Conservation (phyloP, 2,329 filamentous ascomycete species). For the Fusarium brachygibbosum region DNA sequence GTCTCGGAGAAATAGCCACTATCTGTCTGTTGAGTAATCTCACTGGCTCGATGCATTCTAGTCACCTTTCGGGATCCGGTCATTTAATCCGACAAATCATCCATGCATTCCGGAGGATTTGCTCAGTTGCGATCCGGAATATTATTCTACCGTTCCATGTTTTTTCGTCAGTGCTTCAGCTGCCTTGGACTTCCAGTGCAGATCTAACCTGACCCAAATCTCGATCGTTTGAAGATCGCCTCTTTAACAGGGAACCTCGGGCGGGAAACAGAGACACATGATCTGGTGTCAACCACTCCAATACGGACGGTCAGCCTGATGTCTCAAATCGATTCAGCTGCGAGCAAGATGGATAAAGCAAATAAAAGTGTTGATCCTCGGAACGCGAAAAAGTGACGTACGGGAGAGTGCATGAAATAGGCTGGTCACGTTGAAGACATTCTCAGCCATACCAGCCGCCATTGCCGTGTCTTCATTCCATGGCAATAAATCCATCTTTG, state of each 20-base stretch:
- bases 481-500: background rate
- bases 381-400: constrained; percentile 3
- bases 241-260: constrained; percentile 3
- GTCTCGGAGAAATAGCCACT: background rate
- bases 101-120: constrained; percentile 1
- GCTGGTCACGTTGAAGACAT: constrained; percentile 18
- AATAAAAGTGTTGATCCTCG: background rate
- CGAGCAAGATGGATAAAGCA: constrained; percentile 2
- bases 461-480: constrained; percentile 1
- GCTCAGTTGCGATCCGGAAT: constrained; percentile 5
- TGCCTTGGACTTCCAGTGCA: constrained; percentile 1
- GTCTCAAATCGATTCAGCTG: constrained; percentile 25
- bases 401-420: constrained; percentile 14
- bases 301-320: constrained; percentile 26
- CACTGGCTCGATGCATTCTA: background rate
- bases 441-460: constrained; percentile 19
- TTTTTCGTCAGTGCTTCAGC: constrained; percentile 8
- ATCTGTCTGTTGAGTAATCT: background rate
- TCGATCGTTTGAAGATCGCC: constrained; percentile 38
- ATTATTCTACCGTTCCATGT: constrained; percentile 3
- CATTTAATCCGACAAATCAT: background rate
- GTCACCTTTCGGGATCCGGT: background rate
- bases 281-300: constrained; percentile 6
- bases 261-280: constrained; percentile 9
- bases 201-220: constrained; percentile 28